Evolutionary conservation across 805 yeast genomes (phyloP), one percentile per base, ranked within the genome.

Genomic region (Ogataea methylovora): DNA sequence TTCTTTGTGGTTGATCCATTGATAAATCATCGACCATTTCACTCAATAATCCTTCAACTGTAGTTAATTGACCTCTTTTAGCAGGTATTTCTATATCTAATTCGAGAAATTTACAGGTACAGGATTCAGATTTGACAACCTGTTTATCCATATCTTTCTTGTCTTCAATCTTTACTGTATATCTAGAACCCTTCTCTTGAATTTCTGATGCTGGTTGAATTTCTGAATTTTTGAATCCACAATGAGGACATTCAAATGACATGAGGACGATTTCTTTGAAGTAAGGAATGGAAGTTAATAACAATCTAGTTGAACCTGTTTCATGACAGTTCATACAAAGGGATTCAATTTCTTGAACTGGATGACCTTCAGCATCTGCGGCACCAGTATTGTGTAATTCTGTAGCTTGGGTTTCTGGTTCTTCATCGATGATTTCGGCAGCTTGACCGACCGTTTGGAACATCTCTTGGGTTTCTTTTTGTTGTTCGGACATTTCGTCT

Each of bases 241-340:
- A 92, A 59, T 88, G 97, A 19, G 92, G 90, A 60, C 99, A 92
- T 45, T 79, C 84, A 58, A 92, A 92, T 2, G 97, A 87, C 94
- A 92, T 90, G 37, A 92, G 57, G 33, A 92, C 83, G 34, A 92
- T 76, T 57, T 92, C 97, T 43, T 88, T 69, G 63, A 92, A 92
- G 50, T 67, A 86, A 14, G 99, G 99, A 48, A 92, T 92, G 34
- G 77, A 69, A 11, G 99, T 92, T 49, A 92, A 65, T 28, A 92
- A 66, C 56, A 92, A 58, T 45, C 94, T 65, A 4, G 98, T 92
- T 34, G 67, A 67, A 39, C 99, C 99, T 37, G 76, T 71, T 45
- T 90, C 65, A 42, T 79, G 84, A 60, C 99, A 92, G 66, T 84
- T 85, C 96, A 92, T 88, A 65, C 99, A 92, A 26, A 92, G 63